Evolutionary conservation across 164 flowering plant genomes (phyloP).

Genomic region (Malania oleifera): DNA sequence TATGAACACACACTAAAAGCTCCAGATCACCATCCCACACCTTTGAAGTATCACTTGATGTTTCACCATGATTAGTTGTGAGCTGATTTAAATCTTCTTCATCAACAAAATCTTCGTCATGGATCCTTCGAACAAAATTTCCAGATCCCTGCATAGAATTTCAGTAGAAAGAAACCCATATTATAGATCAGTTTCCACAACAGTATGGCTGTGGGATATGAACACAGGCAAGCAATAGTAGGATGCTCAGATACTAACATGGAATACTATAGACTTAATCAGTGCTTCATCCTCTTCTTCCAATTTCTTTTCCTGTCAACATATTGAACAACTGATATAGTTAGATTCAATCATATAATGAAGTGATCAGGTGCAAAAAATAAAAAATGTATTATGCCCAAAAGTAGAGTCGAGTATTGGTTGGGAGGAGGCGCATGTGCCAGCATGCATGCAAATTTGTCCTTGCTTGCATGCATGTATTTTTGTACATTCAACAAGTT

Average conservation of each 20-base stretch:
- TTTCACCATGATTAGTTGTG: conserved; percentile 18
- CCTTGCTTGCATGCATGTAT: background rate
- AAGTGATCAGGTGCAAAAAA: no score
- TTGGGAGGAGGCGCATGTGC: no score
- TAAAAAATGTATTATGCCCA: no score
- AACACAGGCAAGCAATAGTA: background rate
- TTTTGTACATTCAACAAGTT: background rate
- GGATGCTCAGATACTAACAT: conserved; percentile 31
- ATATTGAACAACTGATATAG: background rate
- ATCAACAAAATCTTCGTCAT: conserved; percentile 38
- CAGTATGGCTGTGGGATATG: background rate
- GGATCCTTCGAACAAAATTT: conserved; percentile 40
- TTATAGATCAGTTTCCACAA: background rate
- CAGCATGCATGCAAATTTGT: no score
- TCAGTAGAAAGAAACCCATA: background rate
- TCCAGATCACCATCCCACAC: no score
- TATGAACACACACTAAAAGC: no score
- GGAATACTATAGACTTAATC: conserved; percentile 50
- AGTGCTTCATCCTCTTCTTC: conserved; percentile 90
- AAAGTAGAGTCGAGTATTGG: no score
- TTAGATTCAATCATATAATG: background rate
- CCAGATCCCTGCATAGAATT: conserved; percentile 32
- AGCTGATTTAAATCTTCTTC: conserved; percentile 33
- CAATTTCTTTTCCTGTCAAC: conserved; percentile 55
- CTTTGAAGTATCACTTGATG: conserved; percentile 23